Base-by-base conservation (phyloP, 2,329 filamentous ascomycete genomes). In the Hypoxylon sp. region DNA sequence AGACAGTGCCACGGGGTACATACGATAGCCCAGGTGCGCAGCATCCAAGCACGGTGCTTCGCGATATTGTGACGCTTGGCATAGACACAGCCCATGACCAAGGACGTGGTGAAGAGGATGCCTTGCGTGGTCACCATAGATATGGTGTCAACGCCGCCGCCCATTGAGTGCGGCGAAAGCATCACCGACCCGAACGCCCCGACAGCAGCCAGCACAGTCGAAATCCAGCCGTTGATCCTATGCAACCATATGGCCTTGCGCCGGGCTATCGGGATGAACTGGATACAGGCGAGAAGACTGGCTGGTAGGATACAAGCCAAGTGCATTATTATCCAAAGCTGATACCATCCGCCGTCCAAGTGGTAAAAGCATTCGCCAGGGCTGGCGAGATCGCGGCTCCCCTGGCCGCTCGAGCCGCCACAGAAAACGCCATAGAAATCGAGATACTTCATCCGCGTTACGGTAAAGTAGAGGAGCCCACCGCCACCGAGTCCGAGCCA, bases 11-110 rank as follows among this genome's bases (percentile, higher is more conserved):
- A 30, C 14, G 14, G 19, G 16, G 12, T 25, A 74, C 79, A 61
- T 65, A 83, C 80, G 65, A 83, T 83, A 39, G 83, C 77, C 83
- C 83, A 85, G 6, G 83, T 80, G 21, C 88, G 75, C 29, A 90
- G 71, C 87, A 90, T 90, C 87, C 87, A 90, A 2, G 85, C 85
- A 1, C 88, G 81, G 65, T 90, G 88, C 70, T 89, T 83, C 30
- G 89, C 86, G 51, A 91, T 86, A 71, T 89, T 87, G 1, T 89
- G 75, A 1, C 80, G 77, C 73, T 86, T 88, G 74, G 90, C 83
- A 66, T 88, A 88, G 73, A 84, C 78, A 30, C 82, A 83, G 0
- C 86, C 84, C 45, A 89, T 63, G 0, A 72, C 65, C 23, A 86
- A 74, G 8, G 81, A 79, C 1, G 74, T 67, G 0, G 83, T 74